These are phyloP conservation scores for Suhomyces anneliseae DNA, from an alignment of 1,139 yeast species.

Conservation along the genomic window DNA sequence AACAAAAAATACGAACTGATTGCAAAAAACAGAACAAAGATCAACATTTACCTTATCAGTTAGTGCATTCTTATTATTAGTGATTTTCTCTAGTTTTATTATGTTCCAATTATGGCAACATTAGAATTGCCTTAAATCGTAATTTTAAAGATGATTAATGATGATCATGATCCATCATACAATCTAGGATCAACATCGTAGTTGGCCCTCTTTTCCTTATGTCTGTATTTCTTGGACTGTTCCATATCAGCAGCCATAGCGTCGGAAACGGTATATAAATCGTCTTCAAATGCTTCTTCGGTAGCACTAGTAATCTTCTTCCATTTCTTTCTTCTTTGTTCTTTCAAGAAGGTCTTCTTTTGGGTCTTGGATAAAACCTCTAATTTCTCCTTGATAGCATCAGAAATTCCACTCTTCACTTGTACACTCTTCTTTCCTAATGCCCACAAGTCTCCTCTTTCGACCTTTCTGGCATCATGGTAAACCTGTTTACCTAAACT, in stretches of 20 bases:
- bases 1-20: too few species aligned
- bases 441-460: constrained; percentile 89
- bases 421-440: constrained; percentile 68
- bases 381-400: constrained; percentile 33
- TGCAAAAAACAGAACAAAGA: too few species aligned
- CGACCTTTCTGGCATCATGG: constrained; percentile 86
- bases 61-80: neutral
- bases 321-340: constrained; percentile 42
- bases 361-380: constrained; percentile 41
- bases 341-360: constrained; percentile 43
- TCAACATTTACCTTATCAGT: too few species aligned
- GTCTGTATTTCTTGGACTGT: constrained; percentile 32
- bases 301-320: constrained; percentile 38
- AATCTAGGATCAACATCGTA: constrained; percentile 23
- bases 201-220: constrained; percentile 33
- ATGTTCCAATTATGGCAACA: neutral
- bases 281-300: constrained; percentile 36
- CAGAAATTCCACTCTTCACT: constrained; percentile 35
- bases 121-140: too few species aligned
- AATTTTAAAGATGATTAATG: too few species aligned
- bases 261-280: constrained; percentile 35
- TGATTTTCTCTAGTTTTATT: neutral
- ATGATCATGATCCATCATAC: constrained; percentile 20
- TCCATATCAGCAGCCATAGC: constrained; percentile 39
- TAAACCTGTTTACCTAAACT: constrained; percentile 73